Evolutionary conservation across 2,329 filamentous ascomycete genomes (phyloP), one percentile per base, ranked within the genome.

Genomic region (Colletotrichum magnum): DNA sequence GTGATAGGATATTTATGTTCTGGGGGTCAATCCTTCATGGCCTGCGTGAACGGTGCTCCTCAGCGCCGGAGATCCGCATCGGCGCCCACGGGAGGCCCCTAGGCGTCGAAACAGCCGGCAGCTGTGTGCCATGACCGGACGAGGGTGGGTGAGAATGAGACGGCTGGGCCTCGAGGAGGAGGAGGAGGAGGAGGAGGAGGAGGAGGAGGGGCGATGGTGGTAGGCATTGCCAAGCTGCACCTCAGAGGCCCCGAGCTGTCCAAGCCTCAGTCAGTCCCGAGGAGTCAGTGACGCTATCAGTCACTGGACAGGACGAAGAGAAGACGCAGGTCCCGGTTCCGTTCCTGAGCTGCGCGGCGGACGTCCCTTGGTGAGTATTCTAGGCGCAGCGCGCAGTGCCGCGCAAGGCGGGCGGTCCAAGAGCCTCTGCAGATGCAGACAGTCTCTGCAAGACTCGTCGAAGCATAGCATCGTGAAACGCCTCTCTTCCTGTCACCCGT

Each of bases 1-100:
- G 67, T 57, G 62, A 69, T 69, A 69, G 62, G 56, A 61, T 69
- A 69, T 69, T 69, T 69, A 69, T 69, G 67, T 67, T 26, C 51
- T 57, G 56, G 43, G 54, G 28, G 26, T 47, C 51, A 45, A 60
- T 41, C 18, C 16, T 53, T 59, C 54, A 59, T 65, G 61, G 15
- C 15, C 24, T 21, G 56, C 43, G 51, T 61, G 56, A 69, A 53
- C 67, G 51, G 39, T 45, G 24, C 39, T 43, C n/a, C 45, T 36
- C 41, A 28, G 51, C 36, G 7, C 67, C 67, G 67, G 67, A 69
- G 45, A 69, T 69, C 67, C 67, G 67, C 67, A 47, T 47, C 67
- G 67, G 62, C 45, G 48, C 47, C 26, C 13, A 26, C 39, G 50
- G 24, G 28, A 24, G 26, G 36, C 59, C 53, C 54, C 41, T 50